A percentile compares a stretch with the other conserved stretches of the same genome.
phyloP scores from a whole-genome alignment of 2,329 filamentous ascomycete genomes.

The Fusarium sp. region DNA sequence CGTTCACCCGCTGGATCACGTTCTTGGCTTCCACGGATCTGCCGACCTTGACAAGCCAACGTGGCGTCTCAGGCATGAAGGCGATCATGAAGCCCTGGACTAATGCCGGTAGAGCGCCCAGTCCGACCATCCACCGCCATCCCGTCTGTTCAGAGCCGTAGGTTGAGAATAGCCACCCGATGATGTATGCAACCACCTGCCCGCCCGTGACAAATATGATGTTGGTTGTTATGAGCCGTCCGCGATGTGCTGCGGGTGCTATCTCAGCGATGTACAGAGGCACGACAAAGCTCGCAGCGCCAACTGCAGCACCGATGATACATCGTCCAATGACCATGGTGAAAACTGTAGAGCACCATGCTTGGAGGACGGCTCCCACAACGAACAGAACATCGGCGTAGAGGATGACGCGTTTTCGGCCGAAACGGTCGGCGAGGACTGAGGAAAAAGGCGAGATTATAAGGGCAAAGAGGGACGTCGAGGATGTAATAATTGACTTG shows the following conservation, averaged over 20 bases:
- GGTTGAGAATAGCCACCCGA: slow-evolving; percentile 77
- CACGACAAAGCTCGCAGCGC: slow-evolving; percentile 80
- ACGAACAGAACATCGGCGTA: slow-evolving; percentile 72
- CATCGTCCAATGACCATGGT: slow-evolving; percentile 72
- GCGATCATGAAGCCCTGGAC: slow-evolving; percentile 73
- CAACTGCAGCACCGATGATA: slow-evolving; percentile 75
- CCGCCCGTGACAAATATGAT: slow-evolving; percentile 85
- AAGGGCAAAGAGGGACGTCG: slow-evolving; percentile 71
- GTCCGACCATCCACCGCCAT: slow-evolving; percentile 92
- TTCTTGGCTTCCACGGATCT: slow-evolving; percentile 65
- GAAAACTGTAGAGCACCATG: slow-evolving; percentile 62
- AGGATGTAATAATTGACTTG: slow-evolving; percentile 75
- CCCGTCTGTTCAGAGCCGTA: slow-evolving; percentile 61
- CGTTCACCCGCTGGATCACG: slow-evolving; percentile 72
- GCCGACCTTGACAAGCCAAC: slow-evolving; percentile 80
- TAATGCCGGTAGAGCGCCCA: slow-evolving; percentile 79
- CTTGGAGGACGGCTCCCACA: slow-evolving; percentile 71
- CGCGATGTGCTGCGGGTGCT: slow-evolving; percentile 76
- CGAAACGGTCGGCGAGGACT: slow-evolving; percentile 66
- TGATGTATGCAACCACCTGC: slow-evolving; percentile 85
- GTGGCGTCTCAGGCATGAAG: slow-evolving; percentile 84
- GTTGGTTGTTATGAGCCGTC: slow-evolving; percentile 81
- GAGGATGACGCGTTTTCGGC: slow-evolving; percentile 69
- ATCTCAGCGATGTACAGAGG: slow-evolving; percentile 90
- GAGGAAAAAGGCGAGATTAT: slow-evolving; percentile 69